phyloP scores from a whole-genome alignment of 768 basidiomycete genomes.

The Pilatotrama ljubarskyi region DNA sequence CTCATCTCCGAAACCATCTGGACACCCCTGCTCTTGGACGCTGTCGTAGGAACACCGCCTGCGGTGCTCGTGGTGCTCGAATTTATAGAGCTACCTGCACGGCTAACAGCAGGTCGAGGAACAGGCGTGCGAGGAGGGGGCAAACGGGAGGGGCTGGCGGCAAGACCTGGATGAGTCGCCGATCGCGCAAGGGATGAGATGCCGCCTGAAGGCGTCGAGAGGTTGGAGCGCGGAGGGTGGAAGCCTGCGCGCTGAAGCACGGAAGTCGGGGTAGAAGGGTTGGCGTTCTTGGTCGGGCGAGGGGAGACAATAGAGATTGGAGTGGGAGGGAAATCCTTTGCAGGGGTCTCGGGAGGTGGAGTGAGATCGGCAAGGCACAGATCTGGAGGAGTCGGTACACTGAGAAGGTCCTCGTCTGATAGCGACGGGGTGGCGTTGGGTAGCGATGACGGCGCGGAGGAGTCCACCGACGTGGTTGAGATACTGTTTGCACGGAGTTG shows the following conservation, averaged over 20 bases:
- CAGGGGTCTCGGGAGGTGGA: slow-evolving; percentile 42
- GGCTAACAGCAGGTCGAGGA: slow-evolving; percentile 38
- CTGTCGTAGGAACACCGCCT: slow-evolving; percentile 38
- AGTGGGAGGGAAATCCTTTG: slow-evolving; percentile 23
- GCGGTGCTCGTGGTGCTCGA: slow-evolving; percentile 34
- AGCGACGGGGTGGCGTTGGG: slow-evolving; percentile 33
- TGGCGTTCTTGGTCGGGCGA: slow-evolving; percentile 10
- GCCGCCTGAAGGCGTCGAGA: slow-evolving; percentile 40
- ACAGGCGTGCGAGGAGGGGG: slow-evolving; percentile 35
- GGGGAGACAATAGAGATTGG: slow-evolving; percentile 12
- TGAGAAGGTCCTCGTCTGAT: slow-evolving; percentile 60
- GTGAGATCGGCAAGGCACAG: slow-evolving; percentile 60
- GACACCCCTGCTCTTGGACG: slow-evolving; percentile 76
- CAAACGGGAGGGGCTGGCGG: slow-evolving; percentile 44
- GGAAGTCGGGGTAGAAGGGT: slow-evolving; percentile 9
- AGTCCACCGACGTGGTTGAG: slow-evolving; percentile 26
- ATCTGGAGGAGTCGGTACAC: slow-evolving; percentile 58
- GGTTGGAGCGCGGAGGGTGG: slow-evolving; percentile 39
- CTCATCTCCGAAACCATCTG: slow-evolving; percentile 95
- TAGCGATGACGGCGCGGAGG: slow-evolving; percentile 33
- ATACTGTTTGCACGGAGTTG: slow-evolving; percentile 28
- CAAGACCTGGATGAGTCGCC: slow-evolving; percentile 53
- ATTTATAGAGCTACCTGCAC: slow-evolving; percentile 36
- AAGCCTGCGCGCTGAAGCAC: slow-evolving; percentile 52
- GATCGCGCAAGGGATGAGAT: slow-evolving; percentile 57